phyloP scores from a whole-genome alignment of 2,329 filamentous ascomycete species.

The Colletotrichum orchidophilum region DNA sequence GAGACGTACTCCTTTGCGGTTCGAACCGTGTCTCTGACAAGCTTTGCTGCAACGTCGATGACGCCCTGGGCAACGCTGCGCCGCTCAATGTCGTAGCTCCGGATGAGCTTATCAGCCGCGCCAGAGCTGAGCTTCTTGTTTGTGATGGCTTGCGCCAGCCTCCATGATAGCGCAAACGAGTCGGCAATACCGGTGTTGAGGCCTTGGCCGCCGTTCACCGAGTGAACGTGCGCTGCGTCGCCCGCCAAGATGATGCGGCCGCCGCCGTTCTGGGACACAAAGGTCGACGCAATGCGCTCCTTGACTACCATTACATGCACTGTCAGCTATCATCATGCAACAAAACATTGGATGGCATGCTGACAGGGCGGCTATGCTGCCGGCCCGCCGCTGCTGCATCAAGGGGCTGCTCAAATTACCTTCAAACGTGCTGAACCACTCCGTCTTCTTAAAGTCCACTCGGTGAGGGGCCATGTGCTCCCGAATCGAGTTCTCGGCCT shows the following conservation, averaged over 20 bases:
- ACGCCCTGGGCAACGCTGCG: slow-evolving; percentile 54
- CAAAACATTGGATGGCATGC: background rate
- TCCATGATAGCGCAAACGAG: slow-evolving; percentile 61
- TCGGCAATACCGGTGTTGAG: slow-evolving; percentile 62
- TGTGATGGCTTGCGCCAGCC: slow-evolving; percentile 51
- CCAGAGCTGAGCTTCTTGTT: slow-evolving; percentile 36
- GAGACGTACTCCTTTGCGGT: slow-evolving; percentile 56
- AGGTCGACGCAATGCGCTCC: slow-evolving; percentile 62
- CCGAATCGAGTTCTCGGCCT: slow-evolving; percentile 52
- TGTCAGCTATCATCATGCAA: background rate
- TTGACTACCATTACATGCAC: slow-evolving; percentile 49
- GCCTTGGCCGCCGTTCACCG: slow-evolving; percentile 58
- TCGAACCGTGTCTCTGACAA: slow-evolving; percentile 55
- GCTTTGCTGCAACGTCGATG: slow-evolving; percentile 55
- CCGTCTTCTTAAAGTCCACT: slow-evolving; percentile 53
- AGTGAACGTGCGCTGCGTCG: slow-evolving; percentile 61
- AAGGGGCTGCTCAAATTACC: slow-evolving; percentile 44
- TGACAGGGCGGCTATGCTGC: background rate
- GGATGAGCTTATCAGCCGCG: slow-evolving; percentile 42
- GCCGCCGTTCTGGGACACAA: slow-evolving; percentile 48
- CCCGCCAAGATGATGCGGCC: slow-evolving; percentile 59
- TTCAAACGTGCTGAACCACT: slow-evolving; percentile 61
- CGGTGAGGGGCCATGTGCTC: slow-evolving; percentile 54
- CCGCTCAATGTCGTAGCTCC: slow-evolving; percentile 56
- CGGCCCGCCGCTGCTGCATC: background rate